phyloP scores from a whole-genome alignment of 345 rosid species.

The Populus davidiana region DNA sequence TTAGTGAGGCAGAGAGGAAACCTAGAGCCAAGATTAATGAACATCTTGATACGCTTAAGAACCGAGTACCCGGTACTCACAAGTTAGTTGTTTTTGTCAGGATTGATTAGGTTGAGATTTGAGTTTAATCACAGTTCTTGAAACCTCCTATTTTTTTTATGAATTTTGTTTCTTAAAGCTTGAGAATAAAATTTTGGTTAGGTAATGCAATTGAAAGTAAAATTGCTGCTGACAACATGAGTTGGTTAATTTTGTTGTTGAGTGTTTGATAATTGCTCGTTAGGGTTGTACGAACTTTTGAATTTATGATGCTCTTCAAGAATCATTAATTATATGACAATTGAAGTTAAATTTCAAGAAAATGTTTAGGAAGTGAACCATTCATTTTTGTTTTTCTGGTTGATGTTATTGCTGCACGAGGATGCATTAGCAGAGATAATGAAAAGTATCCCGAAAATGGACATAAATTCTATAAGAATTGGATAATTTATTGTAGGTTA shows the following conservation, averaged over 20 bases:
- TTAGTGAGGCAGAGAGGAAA: conserved; percentile 71
- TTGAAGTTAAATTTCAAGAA: neutral
- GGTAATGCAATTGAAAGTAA: neutral
- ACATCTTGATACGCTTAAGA: conserved; percentile 59
- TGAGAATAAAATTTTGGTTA: neutral
- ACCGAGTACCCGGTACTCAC: conserved; percentile 46
- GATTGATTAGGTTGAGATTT: neutral
- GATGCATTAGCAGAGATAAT: neutral
- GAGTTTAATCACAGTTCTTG: neutral
- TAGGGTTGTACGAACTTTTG: neutral
- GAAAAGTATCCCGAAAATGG: neutral
- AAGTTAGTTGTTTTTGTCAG: conserved; percentile 25
- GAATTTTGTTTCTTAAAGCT: neutral
- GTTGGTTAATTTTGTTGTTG: neutral
- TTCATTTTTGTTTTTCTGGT: neutral
- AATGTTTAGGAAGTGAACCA: neutral
- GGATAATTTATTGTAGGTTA: neutral
- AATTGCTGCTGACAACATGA: no score
- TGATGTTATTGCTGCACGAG: neutral
- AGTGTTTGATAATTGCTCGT: no score
- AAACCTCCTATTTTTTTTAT: neutral
- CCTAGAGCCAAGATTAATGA: conserved; percentile 74
- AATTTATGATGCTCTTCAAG: neutral
- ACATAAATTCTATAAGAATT: no score
- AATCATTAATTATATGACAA: neutral